Percentiles rank a stretch among this genome's conserved stretches.
phyloP scores from a whole-genome alignment of 148 eudicot genomes.

The Dianthus caryophyllus region DNA sequence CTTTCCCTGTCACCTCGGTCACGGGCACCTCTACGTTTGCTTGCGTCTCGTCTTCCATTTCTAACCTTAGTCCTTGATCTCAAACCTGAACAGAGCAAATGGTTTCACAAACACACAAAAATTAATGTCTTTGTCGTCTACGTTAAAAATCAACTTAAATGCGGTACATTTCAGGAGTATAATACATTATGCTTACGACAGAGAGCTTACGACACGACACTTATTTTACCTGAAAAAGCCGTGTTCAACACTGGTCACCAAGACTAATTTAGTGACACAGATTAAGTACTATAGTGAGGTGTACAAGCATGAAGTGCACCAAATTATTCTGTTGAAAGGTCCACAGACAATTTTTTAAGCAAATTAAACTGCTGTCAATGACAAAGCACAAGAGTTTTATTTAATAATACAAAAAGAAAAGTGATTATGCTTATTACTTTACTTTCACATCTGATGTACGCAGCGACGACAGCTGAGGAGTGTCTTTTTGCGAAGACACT shows the following conservation, averaged over 20 bases:
- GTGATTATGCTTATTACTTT: background rate
- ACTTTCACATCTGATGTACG: constrained; percentile 16
- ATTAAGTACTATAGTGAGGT: constrained; percentile 3
- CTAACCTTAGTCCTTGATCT: constrained; percentile 20
- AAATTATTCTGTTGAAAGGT: background rate
- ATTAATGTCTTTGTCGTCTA: background rate
- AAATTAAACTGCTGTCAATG: constrained; percentile 15
- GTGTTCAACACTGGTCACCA: too few relatives aligned
- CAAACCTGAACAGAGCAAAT: constrained; percentile 18
- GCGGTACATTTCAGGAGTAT: background rate
- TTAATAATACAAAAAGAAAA: constrained; percentile 5
- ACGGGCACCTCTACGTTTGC: constrained; percentile 44
- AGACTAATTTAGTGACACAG: too few relatives aligned
- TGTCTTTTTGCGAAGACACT: background rate
- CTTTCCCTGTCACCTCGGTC: constrained; percentile 35
- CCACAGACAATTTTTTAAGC: background rate
- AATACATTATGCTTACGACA: too few relatives aligned
- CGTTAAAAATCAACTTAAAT: background rate
- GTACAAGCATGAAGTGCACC: background rate
- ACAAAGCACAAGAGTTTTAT: background rate
- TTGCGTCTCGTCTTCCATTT: constrained; percentile 59
- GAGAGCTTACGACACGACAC: background rate
- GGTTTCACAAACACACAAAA: background rate
- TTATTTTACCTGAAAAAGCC: too few relatives aligned
- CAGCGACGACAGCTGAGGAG: constrained; percentile 10